Base-by-base conservation (phyloP, 345 rosid species). In the Salix exigua region DNA sequence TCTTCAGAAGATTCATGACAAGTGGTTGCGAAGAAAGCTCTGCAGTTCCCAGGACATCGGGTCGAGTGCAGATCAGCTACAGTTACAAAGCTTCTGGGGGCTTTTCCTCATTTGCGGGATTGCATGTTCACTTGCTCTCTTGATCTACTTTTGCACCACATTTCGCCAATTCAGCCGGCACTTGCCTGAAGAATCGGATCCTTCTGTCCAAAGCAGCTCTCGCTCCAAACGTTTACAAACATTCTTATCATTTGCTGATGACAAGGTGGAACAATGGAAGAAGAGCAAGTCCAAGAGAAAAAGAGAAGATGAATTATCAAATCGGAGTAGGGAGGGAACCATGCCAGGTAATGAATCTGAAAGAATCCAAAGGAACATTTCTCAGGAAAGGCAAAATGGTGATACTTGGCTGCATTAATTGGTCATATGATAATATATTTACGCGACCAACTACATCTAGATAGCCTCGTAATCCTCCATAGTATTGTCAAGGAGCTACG, bases 31-130 rank as follows among this genome's bases (percentile, higher is more conserved):
- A 51, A 89, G 74, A 72, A 85, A 78, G 28, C 74, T 81, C 58
- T 92, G 97, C 74, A 61, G 89, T 77, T 81, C 84, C 26, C 75
- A 68, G 63, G 76, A 61, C 71, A 75, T 89, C 0, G 79, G 63
- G 25, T 71, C 72, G n/a, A 92, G 81, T n/a, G 77, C 88, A 23
- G 97, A 89, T 35, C 92, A 89, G 86, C 97, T 94, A 14, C 81
- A 79, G n/a, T 72, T 92, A 1, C 81, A 80, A 74, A 92, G 94
- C 88, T 94, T 94, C 85, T 87, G 89, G 92, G 97, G 97, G 19
- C 65, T 94, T 30, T 94, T 92, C 84, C 88, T 94, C 51, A 83
- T 94, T 5, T 87, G 87, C 70, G 98, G 97, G 80, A 80, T 88
- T 40, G 88, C 90, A 12, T 88, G 91, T 80, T 31, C 88, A 28